A percentile compares a stretch with the other conserved stretches of the same genome.
Evolutionary conservation across 306 rosid genomes (phyloP).

Genomic region (Corylus avellana): DNA sequence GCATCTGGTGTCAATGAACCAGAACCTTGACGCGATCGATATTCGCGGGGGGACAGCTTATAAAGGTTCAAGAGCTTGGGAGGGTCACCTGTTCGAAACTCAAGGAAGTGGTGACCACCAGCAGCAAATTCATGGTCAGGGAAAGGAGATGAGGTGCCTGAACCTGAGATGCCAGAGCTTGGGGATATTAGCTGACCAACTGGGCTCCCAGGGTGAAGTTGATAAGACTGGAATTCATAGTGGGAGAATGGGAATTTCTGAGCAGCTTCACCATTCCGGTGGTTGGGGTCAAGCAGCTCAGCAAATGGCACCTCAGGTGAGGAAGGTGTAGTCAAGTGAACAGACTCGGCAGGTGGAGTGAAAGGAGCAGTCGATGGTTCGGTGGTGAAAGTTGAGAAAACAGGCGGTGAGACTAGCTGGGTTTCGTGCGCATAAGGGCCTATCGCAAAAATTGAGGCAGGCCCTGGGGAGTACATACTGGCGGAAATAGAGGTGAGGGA

Average conservation of each 20-base stretch:
- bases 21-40: slow-evolving; percentile 43
- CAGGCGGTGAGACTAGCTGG: slow-evolving; percentile 89
- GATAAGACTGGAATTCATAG: slow-evolving; percentile 82
- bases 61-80: slow-evolving; percentile 68
- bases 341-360: slow-evolving; percentile 91
- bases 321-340: slow-evolving; percentile 90
- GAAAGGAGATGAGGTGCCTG: slow-evolving; percentile 84
- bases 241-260: slow-evolving; percentile 66
- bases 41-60: slow-evolving; percentile 50
- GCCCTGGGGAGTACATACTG: slow-evolving; percentile 91
- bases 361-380: slow-evolving; percentile 96
- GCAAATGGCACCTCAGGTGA: slow-evolving; percentile 99
- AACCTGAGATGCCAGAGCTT: slow-evolving; percentile 78
- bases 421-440: slow-evolving; percentile 96
- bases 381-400: slow-evolving; percentile 81
- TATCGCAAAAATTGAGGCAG: slow-evolving; percentile 83
- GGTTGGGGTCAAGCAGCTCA: slow-evolving; percentile 65
- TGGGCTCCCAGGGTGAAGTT: slow-evolving; percentile 94
- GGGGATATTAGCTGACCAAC: slow-evolving; percentile 89
- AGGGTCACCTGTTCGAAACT: slow-evolving; percentile 56
- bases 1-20: slow-evolving; percentile 47
- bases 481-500: slow-evolving; percentile 67
- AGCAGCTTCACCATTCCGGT: slow-evolving; percentile 51
- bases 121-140: slow-evolving; percentile 60
- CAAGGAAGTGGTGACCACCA: slow-evolving; percentile 43